Base-by-base conservation (phyloP, 257 asterid species). In the Scutellaria minor region DNA sequence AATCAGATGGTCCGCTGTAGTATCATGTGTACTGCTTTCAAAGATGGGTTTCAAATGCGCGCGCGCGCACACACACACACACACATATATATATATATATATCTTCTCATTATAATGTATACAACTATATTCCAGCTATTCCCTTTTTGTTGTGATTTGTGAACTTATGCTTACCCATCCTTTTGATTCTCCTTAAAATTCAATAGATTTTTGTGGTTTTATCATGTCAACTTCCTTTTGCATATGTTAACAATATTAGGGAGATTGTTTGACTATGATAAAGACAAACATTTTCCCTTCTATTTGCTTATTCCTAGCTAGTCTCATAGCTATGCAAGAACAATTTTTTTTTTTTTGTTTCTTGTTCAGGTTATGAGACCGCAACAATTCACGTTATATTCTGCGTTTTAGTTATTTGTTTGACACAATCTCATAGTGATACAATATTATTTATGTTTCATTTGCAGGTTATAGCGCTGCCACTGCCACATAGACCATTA, bases 401-500 rank as follows among this genome's bases (percentile, higher is more conserved):
- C 92, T 51, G 62, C 35, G 44, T 68, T 55, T 50, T 48, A 37
- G 51, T 42, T 35, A 37, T 69, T 50, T 24, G 53, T 31, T 31
- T 58, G 44, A 24, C 14, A 31, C 5, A 58, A 10, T 27, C 48
- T 72, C 31, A 41, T 9, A 75, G 51, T 20, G 55, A 42, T 24
- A 53, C 54, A 69, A 44, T 10, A 27, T 42, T 56, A 58, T 44
- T 42, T 74, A 45, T 57, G 55, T 78, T 78, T 64, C 22, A 22
- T 71, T 35, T 70, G 66, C 75, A 75, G 78, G 83, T 79, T 66
- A 72, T 75, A 31, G 83, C 75, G 1, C 69, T 79, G 55, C 83
- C 83, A 12, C 51, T 79, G 46, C 73, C 74, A 10, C 78, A 75
- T 45, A 65, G 83, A 73, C 80, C 83, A 39, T 46, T 79, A 45